Percentiles rank a stretch among this genome's conserved stretches.
phyloP scores from a whole-genome alignment of 805 yeast species.

The Aciculoconidium aculeatum region DNA sequence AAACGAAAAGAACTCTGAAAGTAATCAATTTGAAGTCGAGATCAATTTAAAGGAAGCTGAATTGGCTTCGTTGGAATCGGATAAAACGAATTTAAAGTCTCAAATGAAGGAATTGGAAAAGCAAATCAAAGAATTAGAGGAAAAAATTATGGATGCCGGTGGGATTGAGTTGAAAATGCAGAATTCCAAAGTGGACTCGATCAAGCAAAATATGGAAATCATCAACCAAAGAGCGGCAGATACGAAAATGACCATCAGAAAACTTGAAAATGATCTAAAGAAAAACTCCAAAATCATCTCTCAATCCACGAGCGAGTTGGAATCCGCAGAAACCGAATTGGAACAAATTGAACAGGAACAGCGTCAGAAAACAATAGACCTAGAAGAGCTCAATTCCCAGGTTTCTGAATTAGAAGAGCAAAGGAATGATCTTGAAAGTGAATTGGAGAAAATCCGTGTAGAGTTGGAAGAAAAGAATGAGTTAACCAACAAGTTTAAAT shows the following conservation, averaged over 20 bases:
- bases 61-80: conserved; percentile 12
- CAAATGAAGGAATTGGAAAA: conserved; percentile 52
- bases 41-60: conserved; percentile 25
- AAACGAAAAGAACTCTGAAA: conserved; percentile 25
- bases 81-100: conserved; percentile 34
- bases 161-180: conserved; percentile 80
- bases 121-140: conserved; percentile 58
- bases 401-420: conserved; percentile 28
- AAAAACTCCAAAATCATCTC: conserved; percentile 45
- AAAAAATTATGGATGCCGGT: conserved; percentile 82
- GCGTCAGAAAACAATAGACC: conserved; percentile 20
- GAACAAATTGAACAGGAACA: conserved; percentile 16
- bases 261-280: conserved; percentile 57
- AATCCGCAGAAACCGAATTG: conserved; percentile 19
- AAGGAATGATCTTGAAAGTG: conserved; percentile 35
- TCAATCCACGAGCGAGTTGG: conserved; percentile 44
- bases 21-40: conserved; percentile 31
- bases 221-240: conserved; percentile 50
- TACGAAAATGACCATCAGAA: conserved; percentile 51
- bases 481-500: conserved; percentile 51
- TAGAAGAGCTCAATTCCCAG: conserved; percentile 24
- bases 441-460: conserved; percentile 28
- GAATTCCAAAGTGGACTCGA: conserved; percentile 74
- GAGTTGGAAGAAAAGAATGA: conserved; percentile 32
- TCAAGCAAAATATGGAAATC: conserved; percentile 59